A percentile compares a stretch with the other conserved stretches of the same genome.
These are phyloP conservation scores for Phytopythium mirpurense DNA, from an alignment of 352 stramenopile genomes.

Conservation along the genomic window DNA sequence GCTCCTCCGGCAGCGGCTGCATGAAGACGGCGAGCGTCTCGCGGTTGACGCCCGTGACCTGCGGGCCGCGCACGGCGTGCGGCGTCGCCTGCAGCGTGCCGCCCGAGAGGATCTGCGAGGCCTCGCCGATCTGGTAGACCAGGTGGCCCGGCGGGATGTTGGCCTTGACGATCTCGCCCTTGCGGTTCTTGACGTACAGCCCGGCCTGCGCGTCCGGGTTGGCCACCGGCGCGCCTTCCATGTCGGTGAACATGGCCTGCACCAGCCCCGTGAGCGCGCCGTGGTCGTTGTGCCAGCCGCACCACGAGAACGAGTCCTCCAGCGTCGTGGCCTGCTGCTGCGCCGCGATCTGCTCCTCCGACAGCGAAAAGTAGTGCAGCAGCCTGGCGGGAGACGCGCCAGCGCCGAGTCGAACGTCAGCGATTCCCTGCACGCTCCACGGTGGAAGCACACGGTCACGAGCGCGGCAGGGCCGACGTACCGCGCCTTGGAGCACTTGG, in stretches of 20 bases:
- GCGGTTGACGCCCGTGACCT: slow-evolving; percentile 73
- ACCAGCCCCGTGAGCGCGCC: slow-evolving; percentile 93
- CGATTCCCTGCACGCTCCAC: no score
- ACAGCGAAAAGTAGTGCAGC: slow-evolving; percentile 95
- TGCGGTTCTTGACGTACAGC: slow-evolving; percentile 93
- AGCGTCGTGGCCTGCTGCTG: slow-evolving; percentile 37
- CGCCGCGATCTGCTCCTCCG: slow-evolving; percentile 45
- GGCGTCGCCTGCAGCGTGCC: slow-evolving; percentile 90
- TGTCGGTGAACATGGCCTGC: slow-evolving; percentile 89
- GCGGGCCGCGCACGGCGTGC: slow-evolving; percentile 84
- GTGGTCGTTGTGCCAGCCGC: slow-evolving; percentile 97
- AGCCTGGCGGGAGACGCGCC: slow-evolving; percentile 35
- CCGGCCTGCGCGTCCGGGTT: slow-evolving; percentile 82
- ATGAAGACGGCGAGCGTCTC: slow-evolving; percentile 97
- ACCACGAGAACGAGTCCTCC: slow-evolving; percentile 92
- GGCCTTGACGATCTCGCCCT: slow-evolving; percentile 86
- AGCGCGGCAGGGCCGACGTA: slow-evolving; percentile 5
- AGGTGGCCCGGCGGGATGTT: slow-evolving; percentile 84
- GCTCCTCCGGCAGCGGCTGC: slow-evolving; percentile 88
- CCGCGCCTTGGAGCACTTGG: slow-evolving; percentile 89
- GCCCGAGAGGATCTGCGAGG: slow-evolving; percentile 93
- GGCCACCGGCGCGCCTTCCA: slow-evolving; percentile 42
- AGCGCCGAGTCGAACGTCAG: no score
- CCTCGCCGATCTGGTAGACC: slow-evolving; percentile 95
- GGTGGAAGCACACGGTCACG: no score